Base-by-base conservation (phyloP, 176 grass and related monocot species). In the Saccharum spontaneum region DNA sequence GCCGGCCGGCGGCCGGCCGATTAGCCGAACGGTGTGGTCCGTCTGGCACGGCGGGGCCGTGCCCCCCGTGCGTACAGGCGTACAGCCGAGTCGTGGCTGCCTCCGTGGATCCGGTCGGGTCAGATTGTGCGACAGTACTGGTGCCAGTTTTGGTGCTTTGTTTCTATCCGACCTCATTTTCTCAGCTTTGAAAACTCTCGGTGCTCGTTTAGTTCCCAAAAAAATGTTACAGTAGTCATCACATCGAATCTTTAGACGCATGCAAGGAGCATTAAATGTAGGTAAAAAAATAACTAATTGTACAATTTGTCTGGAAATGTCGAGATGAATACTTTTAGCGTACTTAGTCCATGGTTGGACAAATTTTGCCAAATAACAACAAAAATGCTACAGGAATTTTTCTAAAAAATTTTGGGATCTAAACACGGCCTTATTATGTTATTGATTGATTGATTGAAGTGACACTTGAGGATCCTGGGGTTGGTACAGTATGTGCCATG, bases 91-190 rank as follows among this genome's bases (percentile, higher is more conserved):
- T 14, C 16, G 11, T 59, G 71, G 60, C 18, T 39, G 82, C 62
- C 31, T 31, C 13, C 60, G 48, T 26, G 63, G 72, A 82, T 22
- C 37, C 43, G 61, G 38, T 60, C 28, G 28, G 28, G 28, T 28
- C 28, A 33, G 14, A 80, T 73, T 64, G 28, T 28, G 54, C 31
- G 45, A 23, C 44, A 20, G 48, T 76, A n/a, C 14, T 20, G 6
- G 8, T 59, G 15, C 16, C 11, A 0, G 0, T 5, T 14, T 74
- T 55, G 68, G 23, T 80, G 49, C 5, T 2, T 46, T n/a, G 75
- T 82, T 67, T 68, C 79, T 68, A 4, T 90, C 59, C 11, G 18
- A 10, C 57, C 46, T 13, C 60, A 39, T 83, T 74, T 38, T 39
- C 67, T 8, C 36, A 68, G 10, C 9, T 69, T 62, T 55, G n/a